Evolutionary conservation across 345 rosid species (phyloP), one percentile per base, ranked within the genome.

Genomic region (Reutealis trisperma): DNA sequence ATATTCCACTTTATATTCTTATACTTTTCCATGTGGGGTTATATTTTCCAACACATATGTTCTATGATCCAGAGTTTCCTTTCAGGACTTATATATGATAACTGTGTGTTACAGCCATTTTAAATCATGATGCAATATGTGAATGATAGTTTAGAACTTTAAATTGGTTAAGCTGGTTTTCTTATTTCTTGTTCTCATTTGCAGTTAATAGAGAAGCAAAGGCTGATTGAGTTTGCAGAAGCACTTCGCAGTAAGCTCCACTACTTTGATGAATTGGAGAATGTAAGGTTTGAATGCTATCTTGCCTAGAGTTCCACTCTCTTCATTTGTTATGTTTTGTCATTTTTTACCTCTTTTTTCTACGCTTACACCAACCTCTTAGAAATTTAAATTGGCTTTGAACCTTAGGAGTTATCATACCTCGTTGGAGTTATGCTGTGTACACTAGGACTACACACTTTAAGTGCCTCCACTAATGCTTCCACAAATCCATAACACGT

Each of bases 261-360:
- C 83, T 90, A 87, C 86, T 96, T 96, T 86, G 99, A 93, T 86
- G 99, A 96, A 87, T 84, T 96, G 96, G 99, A 96, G 94, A 93
- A 96, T 88, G 99, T 96, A 91, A 90, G 98, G 91, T 87, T 89
- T 90, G 88, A 81, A 78, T 81, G 71, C 86, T 89, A 58, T 73
- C 89, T 80, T 78, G 65, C 22, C 78, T 78, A 81, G 71, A 74
- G 52, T 75, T 70, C n/a, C 2, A 37, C 60, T 79, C 67, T 51
- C 68, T 61, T 66, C 47, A 68, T 57, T 45, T 59, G 55, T 67
- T 64, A 8, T 47, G 49, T 63, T 76, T 32, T 78, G 49, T 68
- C 61, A 68, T 68, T 69, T 10, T 25, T 37, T 62, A 12, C 22
- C 22, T 37, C 60, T 12, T 42, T 16, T n/a, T 22, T 62, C 41